A percentile compares a stretch with the other conserved stretches of the same genome.
phyloP scores from a whole-genome alignment of 148 eudicot species.

The Persicaria tinctoria region DNA sequence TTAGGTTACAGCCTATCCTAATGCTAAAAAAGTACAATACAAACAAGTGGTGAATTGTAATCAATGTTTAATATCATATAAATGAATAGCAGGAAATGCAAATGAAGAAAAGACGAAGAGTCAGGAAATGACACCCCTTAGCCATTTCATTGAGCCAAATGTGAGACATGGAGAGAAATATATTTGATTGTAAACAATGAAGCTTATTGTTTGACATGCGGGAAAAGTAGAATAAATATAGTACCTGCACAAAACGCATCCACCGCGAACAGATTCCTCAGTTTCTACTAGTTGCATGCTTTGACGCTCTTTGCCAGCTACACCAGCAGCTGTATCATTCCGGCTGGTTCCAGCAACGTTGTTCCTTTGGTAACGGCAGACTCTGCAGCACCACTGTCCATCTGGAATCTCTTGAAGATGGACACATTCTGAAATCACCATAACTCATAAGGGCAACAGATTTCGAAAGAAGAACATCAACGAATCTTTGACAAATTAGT shows the following conservation, averaged over 20 bases:
- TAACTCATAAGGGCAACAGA: not conserved
- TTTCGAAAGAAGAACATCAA: not conserved
- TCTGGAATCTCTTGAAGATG: conserved; percentile 38
- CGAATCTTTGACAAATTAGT: not conserved
- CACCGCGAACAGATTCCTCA: conserved; percentile 35
- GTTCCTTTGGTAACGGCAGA: conserved; percentile 45
- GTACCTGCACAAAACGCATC: conserved; percentile 77
- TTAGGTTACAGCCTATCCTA: too few species aligned
- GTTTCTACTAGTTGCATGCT: conserved; percentile 53
- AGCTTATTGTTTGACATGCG: not conserved
- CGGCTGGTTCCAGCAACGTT: conserved; percentile 43
- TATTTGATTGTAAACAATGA: not conserved
- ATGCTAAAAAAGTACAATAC: too few species aligned
- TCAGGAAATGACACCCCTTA: not conserved
- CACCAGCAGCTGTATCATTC: conserved; percentile 74
- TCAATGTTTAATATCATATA: not conserved
- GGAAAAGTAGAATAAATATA: not conserved
- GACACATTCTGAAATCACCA: conserved; percentile 42
- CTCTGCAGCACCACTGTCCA: conserved; percentile 59
- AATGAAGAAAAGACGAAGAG: not conserved
- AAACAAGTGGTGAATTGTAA: not conserved
- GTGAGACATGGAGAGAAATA: not conserved
- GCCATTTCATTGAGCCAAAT: not conserved
- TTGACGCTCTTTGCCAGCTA: conserved; percentile 52
- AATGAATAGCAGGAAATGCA: not conserved